Base-by-base conservation (phyloP, 257 asterid genomes). In the Nicotiana knightiana region DNA sequence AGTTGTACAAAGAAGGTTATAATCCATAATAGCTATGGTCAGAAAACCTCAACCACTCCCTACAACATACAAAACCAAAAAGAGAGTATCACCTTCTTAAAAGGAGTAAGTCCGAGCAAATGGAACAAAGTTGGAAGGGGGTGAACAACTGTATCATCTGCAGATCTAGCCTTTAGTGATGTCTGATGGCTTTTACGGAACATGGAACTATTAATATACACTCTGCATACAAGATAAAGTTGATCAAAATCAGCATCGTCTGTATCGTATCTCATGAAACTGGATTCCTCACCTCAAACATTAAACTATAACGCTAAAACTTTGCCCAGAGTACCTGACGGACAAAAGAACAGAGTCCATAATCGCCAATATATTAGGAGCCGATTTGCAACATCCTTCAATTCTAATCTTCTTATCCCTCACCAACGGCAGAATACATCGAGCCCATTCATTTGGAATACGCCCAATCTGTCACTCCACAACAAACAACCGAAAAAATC, bases 401-500 rank as follows among this genome's bases (percentile, higher is more conserved):
- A 96, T 61, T 75, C 84, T 83, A 67, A 92, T 89, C 88, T 92
- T 94, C 82, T 91, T 96, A 76, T 88, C 95, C 83, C 97, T 91
- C 86, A 96, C 97, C 75, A 96, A 95, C 4, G 98, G 97, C 90
- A 94, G 85, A 81, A 96, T 88, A 68, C 97, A 94, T 76, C 97
- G 91, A 87, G 94, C 95, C 99, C 99, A 94, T 86, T 96, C 98
- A 86, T 88, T 93, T 53, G 99, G 99, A 86, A 96, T 93, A 76
- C 99, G 98, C 54, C 99, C 99, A 90, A 96, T 88, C 99, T 96
- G 93, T 88, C 43, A 73, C 55, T 73, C 79, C 79, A 73, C 43
- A 73, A 73, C 16, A 73, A 43, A 82, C 15, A 64, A 32, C 58
- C 28, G 51, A 81, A n/a, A n/a, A 59, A 70, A 83, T 24, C 16